Base-by-base conservation (phyloP, 2,329 filamentous ascomycete genomes). In the Colletotrichum destructivum region DNA sequence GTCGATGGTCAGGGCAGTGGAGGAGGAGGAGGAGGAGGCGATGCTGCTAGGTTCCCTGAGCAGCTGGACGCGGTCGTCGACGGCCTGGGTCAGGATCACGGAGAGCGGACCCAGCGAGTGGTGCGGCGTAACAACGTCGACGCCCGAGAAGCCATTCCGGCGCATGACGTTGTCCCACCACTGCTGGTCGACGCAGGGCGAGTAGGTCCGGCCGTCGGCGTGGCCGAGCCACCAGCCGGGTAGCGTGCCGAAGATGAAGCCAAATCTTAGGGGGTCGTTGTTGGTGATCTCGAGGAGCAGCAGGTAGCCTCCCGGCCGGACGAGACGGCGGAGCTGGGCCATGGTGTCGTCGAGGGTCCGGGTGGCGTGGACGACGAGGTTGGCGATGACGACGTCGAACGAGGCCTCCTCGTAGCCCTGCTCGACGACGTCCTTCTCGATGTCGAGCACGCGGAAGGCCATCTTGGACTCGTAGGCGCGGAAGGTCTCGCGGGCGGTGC, bases 361-460 rank as follows among this genome's bases (percentile, higher is more conserved):
- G 1, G 83, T 84, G 1, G 82, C 81, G 63, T 85, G 81, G 0
- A 87, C 72, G 4, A 83, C 80, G 35, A 79, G 75, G 3, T 78
- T 77, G 2, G 81, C 82, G 31, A 85, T 71, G 18, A 85, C 65
- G 12, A 85, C 8, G 51, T 86, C 84, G 69, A 80, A 84, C 0
- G 74, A 74, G 1, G 57, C 51, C 2, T 75, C 73, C 0, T 73
- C 46, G 62, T 79, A 83, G 0, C 79, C 81, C 60, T 85, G 83
- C 1, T 64, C 40, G 0, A 51, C 35, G 0, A 76, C 68, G 44
- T 77, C 74, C 16, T 77, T 74, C 26, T 75, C 76, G 11, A 78
- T 68, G 62, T 81, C 74, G 12, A 77, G 74, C 3, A 61, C 75
- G 63, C 74, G 75, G 73, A 72, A 79, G 13, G 38, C 35, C 68